These are phyloP conservation scores for Cytospora mali DNA, from an alignment of 2,329 filamentous ascomycete genomes.

Conservation along the genomic window DNA sequence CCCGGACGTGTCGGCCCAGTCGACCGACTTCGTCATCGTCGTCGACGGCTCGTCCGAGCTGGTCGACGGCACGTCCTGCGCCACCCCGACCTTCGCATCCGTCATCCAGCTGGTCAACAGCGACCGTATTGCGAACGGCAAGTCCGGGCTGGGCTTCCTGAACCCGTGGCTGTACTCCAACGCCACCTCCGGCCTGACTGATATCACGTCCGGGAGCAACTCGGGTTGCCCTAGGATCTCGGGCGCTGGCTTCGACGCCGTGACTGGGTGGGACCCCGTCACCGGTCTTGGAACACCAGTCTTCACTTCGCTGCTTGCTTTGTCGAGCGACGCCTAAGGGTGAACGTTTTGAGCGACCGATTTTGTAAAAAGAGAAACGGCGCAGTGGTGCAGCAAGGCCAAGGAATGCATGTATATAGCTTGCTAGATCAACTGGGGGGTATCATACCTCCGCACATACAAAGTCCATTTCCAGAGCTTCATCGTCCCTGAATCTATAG, in stretches of 20 bases:
- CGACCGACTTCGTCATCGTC: constrained; percentile 32
- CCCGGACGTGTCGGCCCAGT: constrained; percentile 42
- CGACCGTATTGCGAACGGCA: constrained; percentile 48
- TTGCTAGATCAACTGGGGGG: not conserved
- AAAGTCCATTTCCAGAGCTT: not conserved
- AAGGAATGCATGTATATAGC: not conserved
- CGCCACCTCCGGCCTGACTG: constrained; percentile 30
- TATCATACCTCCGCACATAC: not conserved
- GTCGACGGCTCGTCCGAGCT: not conserved
- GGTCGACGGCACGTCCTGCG: constrained; percentile 41
- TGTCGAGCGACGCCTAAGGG: constrained; percentile 12
- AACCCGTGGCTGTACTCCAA: constrained; percentile 36
- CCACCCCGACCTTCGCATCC: constrained; percentile 53
- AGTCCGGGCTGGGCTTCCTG: constrained; percentile 45
- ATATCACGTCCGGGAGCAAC: constrained; percentile 28
- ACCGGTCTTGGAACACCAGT: constrained; percentile 27
- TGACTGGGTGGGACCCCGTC: constrained; percentile 24
- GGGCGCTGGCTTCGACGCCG: constrained; percentile 25
- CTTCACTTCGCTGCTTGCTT: constrained; percentile 25
- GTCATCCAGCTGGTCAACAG: constrained; percentile 58
- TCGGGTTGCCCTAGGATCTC: constrained; percentile 15
- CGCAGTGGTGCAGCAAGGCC: not conserved
- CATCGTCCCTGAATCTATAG: not conserved
- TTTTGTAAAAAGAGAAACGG: not conserved
- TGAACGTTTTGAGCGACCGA: no score